Evolutionary conservation across 306 rosid species (phyloP), one percentile per base, ranked within the genome.

Genomic region (Quercus cerris): DNA sequence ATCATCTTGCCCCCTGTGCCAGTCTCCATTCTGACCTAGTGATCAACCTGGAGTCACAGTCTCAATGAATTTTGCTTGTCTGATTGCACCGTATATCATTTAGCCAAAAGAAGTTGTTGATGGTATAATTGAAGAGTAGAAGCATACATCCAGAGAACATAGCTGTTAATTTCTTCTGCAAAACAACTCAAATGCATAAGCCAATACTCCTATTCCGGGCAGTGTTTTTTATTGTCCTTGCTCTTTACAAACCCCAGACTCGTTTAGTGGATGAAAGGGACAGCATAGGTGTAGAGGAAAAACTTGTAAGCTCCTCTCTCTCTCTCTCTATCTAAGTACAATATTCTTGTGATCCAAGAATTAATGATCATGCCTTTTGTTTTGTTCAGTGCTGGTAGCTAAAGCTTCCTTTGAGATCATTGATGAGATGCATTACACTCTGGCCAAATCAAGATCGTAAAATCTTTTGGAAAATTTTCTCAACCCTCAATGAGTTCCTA

Each of bases 1-100:
- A 86, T 95, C 99, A 82, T 83, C 98, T 49, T 95, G 98, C 84
- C 99, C 99, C 1, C 55, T 93, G 82, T 93, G 98, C 82, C 99
- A 95, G 86, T 93, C 99, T 81, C 99, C 97, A 0, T 95, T 95
- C 82, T 95, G 78, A 91, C 33, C 44, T n/a, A 68, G 44, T 59
- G 22, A 52, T 77, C 46, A 31, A 69, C 56, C 63, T 49, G 4
- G 25, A 41, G 68, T 31, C 25, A 66, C 1, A 1, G 6, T 18
- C 23, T 70, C 57, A 35, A 25, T 4, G 46, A 25, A 51, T 12
- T 8, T 22, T 19, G 19, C 61, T 4, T 23, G 8, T 57, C 56
- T 49, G 38, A 6, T 55, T 55, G 28, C 49, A 41, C 44, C 31
- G 1, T 20, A 7, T n/a, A 14, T n/a, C 27, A 8, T 30, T 10